Conservation (phyloP, 169 alveolate genomes). For the Plasmodium gallinaceum region DNA sequence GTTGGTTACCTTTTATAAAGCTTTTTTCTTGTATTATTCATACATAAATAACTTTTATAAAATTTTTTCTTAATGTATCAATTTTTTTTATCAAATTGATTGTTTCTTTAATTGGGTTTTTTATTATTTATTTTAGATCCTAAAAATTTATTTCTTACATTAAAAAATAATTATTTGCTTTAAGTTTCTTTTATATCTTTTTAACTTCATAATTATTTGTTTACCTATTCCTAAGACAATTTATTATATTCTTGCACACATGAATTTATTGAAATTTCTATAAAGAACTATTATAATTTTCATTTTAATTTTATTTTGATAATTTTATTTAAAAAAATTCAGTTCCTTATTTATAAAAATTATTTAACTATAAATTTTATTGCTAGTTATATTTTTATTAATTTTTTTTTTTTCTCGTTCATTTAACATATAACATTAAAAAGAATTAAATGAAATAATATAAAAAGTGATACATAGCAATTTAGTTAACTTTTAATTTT, state of each 20-base stretch:
- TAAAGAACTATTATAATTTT: not conserved
- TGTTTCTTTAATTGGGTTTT: slow-evolving; percentile 5
- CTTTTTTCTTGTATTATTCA: slow-evolving; percentile 17
- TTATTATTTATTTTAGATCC: slow-evolving; percentile 3
- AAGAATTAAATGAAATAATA: too few relatives aligned
- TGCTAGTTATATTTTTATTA: too few relatives aligned
- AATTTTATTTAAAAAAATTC: too few relatives aligned
- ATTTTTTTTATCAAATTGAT: not conserved
- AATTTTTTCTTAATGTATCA: not conserved
- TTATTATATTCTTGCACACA: slow-evolving; percentile 36
- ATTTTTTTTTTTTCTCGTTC: too few relatives aligned
- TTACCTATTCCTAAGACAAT: slow-evolving; percentile 18
- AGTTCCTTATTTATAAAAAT: too few relatives aligned
- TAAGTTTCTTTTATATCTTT: slow-evolving; percentile 9
- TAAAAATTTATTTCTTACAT: slow-evolving; percentile 35
- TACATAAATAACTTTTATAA: slow-evolving; percentile 14
- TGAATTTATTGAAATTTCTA: not conserved
- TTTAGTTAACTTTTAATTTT: too few relatives aligned
- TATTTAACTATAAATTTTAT: too few relatives aligned
- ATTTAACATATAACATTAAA: too few relatives aligned
- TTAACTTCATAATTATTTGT: not conserved
- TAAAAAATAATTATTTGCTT: slow-evolving; percentile 18
- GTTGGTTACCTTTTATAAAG: not conserved
- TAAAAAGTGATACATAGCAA: too few relatives aligned
- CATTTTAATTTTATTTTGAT: not conserved